Evolutionary conservation across 129 eudicot species (phyloP).

Genomic region (Calendula officinalis): DNA sequence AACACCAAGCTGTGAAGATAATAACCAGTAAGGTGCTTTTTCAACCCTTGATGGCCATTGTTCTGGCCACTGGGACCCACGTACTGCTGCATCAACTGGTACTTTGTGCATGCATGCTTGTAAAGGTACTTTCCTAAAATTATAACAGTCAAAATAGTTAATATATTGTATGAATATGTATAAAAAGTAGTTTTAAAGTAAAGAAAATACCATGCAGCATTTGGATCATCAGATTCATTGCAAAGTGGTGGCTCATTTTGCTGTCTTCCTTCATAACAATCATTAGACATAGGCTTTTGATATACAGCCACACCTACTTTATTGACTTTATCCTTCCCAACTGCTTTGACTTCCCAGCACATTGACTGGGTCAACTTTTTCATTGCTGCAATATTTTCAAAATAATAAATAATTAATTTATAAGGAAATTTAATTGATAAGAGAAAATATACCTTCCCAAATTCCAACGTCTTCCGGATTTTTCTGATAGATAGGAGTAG

Average conservation of each 20-base stretch:
- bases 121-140: slow-evolving; percentile 71
- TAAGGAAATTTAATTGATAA: background rate
- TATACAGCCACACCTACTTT: slow-evolving; percentile 74
- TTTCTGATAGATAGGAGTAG: slow-evolving; percentile 85
- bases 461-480: slow-evolving; percentile 78
- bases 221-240: slow-evolving; percentile 68
- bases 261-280: slow-evolving; percentile 74
- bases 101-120: slow-evolving; percentile 86
- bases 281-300: slow-evolving; percentile 67
- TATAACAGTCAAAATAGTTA: background rate
- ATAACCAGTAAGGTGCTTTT: slow-evolving; percentile 75
- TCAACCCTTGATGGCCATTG: slow-evolving; percentile 65
- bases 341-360: slow-evolving; percentile 77
- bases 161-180: background rate
- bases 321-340: slow-evolving; percentile 66
- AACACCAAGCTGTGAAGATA: slow-evolving; percentile 76
- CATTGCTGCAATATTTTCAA: slow-evolving; percentile 56
- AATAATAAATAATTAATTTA: background rate
- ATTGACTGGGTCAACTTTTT: slow-evolving; percentile 59
- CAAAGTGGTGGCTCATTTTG: slow-evolving; percentile 74
- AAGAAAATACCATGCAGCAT: slow-evolving; percentile 68
- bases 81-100: slow-evolving; percentile 48
- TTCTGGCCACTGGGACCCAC: slow-evolving; percentile 83
- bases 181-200: slow-evolving; percentile 2
- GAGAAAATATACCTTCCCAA: slow-evolving; percentile 58